Percentiles rank a stretch among this genome's conserved stretches.
These are phyloP conservation scores for Tolypocladium ovalisporum DNA, from an alignment of 2,329 filamentous ascomycete species.

Conservation along the genomic window DNA sequence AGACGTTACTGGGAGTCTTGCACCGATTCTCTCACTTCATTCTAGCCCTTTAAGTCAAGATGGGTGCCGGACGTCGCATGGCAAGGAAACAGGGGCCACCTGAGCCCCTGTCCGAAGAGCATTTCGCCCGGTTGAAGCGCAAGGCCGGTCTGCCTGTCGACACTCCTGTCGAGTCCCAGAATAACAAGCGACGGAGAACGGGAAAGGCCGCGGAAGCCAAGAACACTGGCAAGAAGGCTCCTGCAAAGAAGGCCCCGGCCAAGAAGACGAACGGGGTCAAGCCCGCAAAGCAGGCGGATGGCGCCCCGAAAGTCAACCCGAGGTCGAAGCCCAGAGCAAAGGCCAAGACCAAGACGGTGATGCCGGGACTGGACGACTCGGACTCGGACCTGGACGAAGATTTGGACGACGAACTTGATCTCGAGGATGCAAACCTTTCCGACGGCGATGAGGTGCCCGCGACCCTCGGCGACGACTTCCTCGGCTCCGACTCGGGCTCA, in stretches of 20 bases:
- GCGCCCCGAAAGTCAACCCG: conserved; percentile 15
- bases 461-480: conserved; percentile 46
- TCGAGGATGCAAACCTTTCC: conserved; percentile 30
- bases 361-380: conserved; percentile 33
- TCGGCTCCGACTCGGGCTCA: conserved; percentile 41
- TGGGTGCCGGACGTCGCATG: conserved; percentile 88
- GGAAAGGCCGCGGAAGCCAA: conserved; percentile 12
- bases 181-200: conserved; percentile 9
- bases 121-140: conserved; percentile 70
- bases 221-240: conserved; percentile 10
- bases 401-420: conserved; percentile 26
- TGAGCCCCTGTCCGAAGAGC: conserved; percentile 68
- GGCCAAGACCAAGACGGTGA: conserved; percentile 15
- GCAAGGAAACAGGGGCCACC: conserved; percentile 82
- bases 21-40: conserved; percentile 2
- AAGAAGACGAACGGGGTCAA: conserved; percentile 22
- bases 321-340: conserved; percentile 14
- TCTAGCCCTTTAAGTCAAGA: conserved; percentile 31
- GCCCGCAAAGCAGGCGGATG: conserved; percentile 12
- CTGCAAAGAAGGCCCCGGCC: not conserved
- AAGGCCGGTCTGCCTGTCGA: conserved; percentile 65
- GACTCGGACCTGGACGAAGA: conserved; percentile 26
- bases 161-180: conserved; percentile 37
- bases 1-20: not conserved
- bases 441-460: conserved; percentile 22